A percentile compares a stretch with the other conserved stretches of the same genome.
Evolutionary conservation across 1,139 yeast species (phyloP).

Genomic region (Hemisphaericaspora xylanilytica): DNA sequence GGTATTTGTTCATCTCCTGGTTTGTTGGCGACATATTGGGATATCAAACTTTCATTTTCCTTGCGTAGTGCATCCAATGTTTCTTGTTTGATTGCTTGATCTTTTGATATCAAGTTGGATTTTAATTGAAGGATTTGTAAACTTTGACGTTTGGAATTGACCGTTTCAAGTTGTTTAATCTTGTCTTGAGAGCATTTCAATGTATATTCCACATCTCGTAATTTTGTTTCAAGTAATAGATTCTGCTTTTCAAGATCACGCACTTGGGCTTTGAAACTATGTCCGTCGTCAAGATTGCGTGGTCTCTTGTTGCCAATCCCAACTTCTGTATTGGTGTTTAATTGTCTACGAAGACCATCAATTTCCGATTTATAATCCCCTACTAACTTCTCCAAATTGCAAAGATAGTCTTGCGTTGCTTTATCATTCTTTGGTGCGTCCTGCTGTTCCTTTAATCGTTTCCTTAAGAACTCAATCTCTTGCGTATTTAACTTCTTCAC

Average conservation of each 20-base stretch:
- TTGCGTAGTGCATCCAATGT: constrained; percentile 49
- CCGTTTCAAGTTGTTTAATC: constrained; percentile 25
- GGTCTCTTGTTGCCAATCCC: constrained; percentile 27
- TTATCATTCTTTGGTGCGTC: constrained; percentile 17
- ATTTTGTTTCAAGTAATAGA: constrained; percentile 35
- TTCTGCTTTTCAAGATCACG: constrained; percentile 42
- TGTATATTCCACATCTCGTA: constrained; percentile 32
- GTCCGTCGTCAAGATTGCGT: constrained; percentile 20
- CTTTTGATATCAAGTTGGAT: constrained; percentile 64
- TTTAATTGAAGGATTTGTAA: constrained; percentile 60
- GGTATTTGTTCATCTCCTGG: constrained; percentile 42
- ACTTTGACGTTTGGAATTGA: constrained; percentile 32
- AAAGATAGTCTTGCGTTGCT: constrained; percentile 34
- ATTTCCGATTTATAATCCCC: constrained; percentile 59
- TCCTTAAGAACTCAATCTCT: constrained; percentile 60
- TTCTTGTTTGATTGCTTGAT: constrained; percentile 58
- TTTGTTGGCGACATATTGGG: constrained; percentile 18
- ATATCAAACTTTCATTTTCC: constrained; percentile 61
- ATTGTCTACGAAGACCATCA: constrained; percentile 36
- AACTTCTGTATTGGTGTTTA: constrained; percentile 7
- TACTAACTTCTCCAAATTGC: constrained; percentile 49
- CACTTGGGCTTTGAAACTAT: constrained; percentile 26
- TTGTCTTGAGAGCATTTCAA: constrained; percentile 32
- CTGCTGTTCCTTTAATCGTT: constrained; percentile 35
- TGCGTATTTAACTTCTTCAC: constrained; percentile 55